phyloP scores from a whole-genome alignment of 805 yeast genomes.

The Spathaspora sp. region DNA sequence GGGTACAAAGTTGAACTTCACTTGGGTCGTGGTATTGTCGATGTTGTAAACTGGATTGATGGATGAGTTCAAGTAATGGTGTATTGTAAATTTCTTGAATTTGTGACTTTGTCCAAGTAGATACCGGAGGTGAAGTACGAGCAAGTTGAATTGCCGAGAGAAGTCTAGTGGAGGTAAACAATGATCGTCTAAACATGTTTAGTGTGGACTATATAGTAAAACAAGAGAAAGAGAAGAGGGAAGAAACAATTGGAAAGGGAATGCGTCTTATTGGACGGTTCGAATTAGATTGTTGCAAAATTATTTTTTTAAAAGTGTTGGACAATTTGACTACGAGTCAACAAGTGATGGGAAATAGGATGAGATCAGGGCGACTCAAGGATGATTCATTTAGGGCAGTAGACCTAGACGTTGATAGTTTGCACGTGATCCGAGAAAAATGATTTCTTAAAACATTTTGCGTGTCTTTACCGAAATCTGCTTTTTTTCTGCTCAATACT shows the following conservation, averaged over 20 bases:
- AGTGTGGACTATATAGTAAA: neutral
- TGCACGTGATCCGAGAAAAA: neutral
- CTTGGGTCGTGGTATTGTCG: conserved; percentile 63
- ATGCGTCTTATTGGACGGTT: neutral
- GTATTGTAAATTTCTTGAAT: conserved; percentile 58
- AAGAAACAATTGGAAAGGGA: neutral
- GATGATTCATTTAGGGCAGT: neutral
- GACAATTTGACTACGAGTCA: neutral
- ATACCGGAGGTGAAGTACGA: conserved; percentile 14
- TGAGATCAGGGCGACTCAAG: neutral
- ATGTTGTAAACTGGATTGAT: conserved; percentile 60
- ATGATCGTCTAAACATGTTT: conserved; percentile 1
- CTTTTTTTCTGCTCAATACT: neutral
- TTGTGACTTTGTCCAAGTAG: conserved; percentile 59
- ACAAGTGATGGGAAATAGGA: neutral
- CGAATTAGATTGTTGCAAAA: neutral
- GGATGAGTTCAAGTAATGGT: conserved; percentile 61
- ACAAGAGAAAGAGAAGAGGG: neutral
- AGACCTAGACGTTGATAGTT: neutral
- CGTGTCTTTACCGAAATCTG: neutral
- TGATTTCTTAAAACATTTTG: neutral
- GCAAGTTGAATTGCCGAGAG: conserved; percentile 9
- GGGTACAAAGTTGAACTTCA: conserved; percentile 72
- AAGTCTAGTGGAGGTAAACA: neutral
- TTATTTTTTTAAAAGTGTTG: neutral